A percentile compares a stretch with the other conserved stretches of the same genome.
phyloP scores from a whole-genome alignment of 306 rosid species.

The Chamaecrista fasciculata region DNA sequence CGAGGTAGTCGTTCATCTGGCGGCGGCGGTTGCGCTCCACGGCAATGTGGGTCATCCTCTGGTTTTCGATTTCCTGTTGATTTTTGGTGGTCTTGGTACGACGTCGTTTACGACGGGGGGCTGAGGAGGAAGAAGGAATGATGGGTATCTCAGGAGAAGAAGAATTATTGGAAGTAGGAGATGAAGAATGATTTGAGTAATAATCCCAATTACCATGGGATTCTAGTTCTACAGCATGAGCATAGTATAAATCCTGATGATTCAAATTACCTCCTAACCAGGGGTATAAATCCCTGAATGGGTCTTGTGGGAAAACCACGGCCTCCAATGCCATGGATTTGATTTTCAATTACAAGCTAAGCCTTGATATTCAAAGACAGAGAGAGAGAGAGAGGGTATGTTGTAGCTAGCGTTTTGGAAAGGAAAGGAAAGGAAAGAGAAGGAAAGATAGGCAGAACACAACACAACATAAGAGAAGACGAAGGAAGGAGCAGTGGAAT shows the following conservation, averaged over 20 bases:
- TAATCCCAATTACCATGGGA: too few species aligned
- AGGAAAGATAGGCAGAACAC: too few species aligned
- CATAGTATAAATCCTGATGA: too few species aligned
- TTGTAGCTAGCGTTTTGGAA: too few species aligned
- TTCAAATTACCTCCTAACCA: background rate
- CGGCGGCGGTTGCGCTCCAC: conserved; percentile 90
- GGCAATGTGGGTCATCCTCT: conserved; percentile 90
- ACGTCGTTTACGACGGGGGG: conserved; percentile 58
- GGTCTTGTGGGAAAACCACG: conserved; percentile 45
- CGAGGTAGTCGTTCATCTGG: conserved; percentile 87
- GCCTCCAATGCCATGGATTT: conserved; percentile 44
- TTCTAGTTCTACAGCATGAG: too few species aligned
- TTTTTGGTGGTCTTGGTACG: conserved; percentile 65
- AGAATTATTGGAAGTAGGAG: too few species aligned
- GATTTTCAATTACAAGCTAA: background rate
- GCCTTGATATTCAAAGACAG: too few species aligned
- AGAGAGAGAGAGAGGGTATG: background rate
- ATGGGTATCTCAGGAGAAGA: conserved; percentile 35
- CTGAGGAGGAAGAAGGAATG: conserved; percentile 13
- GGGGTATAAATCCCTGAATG: conserved; percentile 24
- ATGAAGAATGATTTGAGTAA: conserved; percentile 20
- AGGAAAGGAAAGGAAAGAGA: background rate
- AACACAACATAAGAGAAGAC: too few species aligned
- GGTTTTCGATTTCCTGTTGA: conserved; percentile 83
- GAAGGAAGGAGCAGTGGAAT: too few species aligned